A percentile compares a stretch with the other conserved stretches of the same genome.
phyloP scores from a whole-genome alignment of 805 yeast genomes.

The Zygosaccharomyces lentus region DNA sequence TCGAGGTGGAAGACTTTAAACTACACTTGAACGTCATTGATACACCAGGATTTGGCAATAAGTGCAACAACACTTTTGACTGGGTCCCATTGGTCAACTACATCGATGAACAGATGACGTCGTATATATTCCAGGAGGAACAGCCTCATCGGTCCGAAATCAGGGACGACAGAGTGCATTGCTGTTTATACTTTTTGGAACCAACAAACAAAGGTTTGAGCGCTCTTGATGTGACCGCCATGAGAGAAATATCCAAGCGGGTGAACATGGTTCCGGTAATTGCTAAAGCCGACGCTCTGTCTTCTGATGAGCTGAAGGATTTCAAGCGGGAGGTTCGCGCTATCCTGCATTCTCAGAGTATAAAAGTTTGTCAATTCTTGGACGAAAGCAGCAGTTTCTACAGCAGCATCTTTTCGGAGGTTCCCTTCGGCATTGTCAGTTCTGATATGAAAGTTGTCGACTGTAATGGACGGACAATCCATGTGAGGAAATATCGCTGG shows the following conservation, averaged over 20 bases:
- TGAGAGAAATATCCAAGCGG: slow-evolving; percentile 64
- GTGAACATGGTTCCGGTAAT: slow-evolving; percentile 81
- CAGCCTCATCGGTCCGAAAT: slow-evolving; percentile 57
- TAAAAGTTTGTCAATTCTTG: slow-evolving; percentile 51
- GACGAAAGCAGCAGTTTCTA: slow-evolving; percentile 37
- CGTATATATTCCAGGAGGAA: slow-evolving; percentile 67
- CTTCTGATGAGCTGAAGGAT: slow-evolving; percentile 48
- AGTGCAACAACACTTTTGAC: slow-evolving; percentile 57
- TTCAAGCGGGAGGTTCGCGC: slow-evolving; percentile 53
- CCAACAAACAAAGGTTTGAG: slow-evolving; percentile 61
- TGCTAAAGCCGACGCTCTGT: slow-evolving; percentile 74
- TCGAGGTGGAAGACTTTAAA: slow-evolving; percentile 57
- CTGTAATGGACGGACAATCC: slow-evolving; percentile 46
- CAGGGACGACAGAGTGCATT: slow-evolving; percentile 71
- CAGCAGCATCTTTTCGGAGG: slow-evolving; percentile 37
- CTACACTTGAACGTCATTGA: slow-evolving; percentile 63
- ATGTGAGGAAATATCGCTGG: slow-evolving; percentile 81
- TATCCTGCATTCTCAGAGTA: slow-evolving; percentile 50
- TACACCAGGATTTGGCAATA: slow-evolving; percentile 75
- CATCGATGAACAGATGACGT: slow-evolving; percentile 74
- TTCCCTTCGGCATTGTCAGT: slow-evolving; percentile 73
- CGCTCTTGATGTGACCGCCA: slow-evolving; percentile 65
- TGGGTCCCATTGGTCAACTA: slow-evolving; percentile 69
- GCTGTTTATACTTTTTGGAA: slow-evolving; percentile 75
- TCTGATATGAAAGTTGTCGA: slow-evolving; percentile 49